Conservation (phyloP, 352 stramenopile genomes). For the Albugo laibachii region DNA sequence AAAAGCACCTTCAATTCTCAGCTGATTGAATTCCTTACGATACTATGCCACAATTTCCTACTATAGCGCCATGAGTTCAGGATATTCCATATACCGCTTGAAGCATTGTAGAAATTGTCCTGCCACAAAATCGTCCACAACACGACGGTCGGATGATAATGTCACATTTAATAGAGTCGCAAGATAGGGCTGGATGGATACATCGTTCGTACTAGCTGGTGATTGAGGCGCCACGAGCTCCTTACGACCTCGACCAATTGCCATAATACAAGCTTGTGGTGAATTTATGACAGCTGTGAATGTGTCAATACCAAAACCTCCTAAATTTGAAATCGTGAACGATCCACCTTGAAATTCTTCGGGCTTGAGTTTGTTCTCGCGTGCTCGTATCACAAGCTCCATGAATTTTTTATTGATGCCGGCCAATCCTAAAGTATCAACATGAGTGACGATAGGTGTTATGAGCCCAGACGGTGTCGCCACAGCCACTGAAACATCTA, state of each 20-base stretch:
- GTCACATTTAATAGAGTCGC: constrained; percentile 91
- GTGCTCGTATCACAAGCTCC: constrained; percentile 91
- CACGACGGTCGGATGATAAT: constrained; percentile 90
- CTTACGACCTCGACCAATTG: constrained; percentile 85
- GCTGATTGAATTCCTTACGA: too few species aligned
- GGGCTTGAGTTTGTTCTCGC: constrained; percentile 93
- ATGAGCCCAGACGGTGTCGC: constrained; percentile 95
- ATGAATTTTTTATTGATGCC: constrained; percentile 91
- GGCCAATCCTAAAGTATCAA: constrained; percentile 86
- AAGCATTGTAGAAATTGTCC: constrained; percentile 92
- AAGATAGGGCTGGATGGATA: constrained; percentile 48
- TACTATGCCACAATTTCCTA: too few species aligned
- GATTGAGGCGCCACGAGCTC: constrained; percentile 45
- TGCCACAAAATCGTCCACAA: constrained; percentile 94
- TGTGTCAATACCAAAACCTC: constrained; percentile 93
- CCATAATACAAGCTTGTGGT: constrained; percentile 96
- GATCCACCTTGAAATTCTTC: constrained; percentile 98
- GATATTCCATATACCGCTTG: constrained; percentile 92
- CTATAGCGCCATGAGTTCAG: constrained; percentile 82
- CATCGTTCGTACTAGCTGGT: neutral
- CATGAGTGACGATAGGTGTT: constrained; percentile 92
- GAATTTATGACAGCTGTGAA: constrained; percentile 98
- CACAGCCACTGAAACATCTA: constrained; percentile 97
- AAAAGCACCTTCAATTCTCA: too few species aligned
- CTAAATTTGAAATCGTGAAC: constrained; percentile 99